These are phyloP conservation scores for Rhizoctonia solani DNA, from an alignment of 1,284 basidiomycete genomes.

Conservation along the genomic window DNA sequence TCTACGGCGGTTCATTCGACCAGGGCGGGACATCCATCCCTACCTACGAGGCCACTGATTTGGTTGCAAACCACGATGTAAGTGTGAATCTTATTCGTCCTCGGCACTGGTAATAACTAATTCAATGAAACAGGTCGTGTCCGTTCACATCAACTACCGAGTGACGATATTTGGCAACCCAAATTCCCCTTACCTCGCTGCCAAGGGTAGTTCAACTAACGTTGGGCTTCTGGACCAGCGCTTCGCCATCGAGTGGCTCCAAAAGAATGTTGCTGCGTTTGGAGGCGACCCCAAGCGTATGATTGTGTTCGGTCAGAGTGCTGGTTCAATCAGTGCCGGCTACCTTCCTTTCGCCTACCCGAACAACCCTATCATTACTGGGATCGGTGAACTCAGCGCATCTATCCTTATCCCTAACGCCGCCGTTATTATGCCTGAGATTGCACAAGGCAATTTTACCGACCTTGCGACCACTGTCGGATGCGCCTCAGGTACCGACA, in stretches of 20 bases:
- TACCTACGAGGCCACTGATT: conserved; percentile 5
- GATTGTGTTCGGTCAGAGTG: conserved; percentile 42
- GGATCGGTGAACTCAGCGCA: neutral
- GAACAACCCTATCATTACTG: conserved; percentile 25
- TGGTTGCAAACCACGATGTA: conserved; percentile 32
- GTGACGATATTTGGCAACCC: conserved; percentile 31
- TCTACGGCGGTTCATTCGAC: conserved; percentile 31
- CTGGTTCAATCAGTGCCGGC: conserved; percentile 13
- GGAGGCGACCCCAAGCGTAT: conserved; percentile 50
- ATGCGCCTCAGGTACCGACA: neutral
- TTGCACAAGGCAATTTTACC: conserved; percentile 21
- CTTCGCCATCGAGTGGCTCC: conserved; percentile 53
- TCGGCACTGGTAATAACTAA: too few relatives aligned
- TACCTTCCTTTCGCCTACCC: conserved; percentile 19
- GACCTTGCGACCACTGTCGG: conserved; percentile 29
- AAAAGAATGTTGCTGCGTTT: conserved; percentile 50
- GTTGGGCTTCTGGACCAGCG: conserved; percentile 50
- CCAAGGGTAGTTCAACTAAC: conserved; percentile 42
- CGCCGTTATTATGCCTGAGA: neutral
- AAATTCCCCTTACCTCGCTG: conserved; percentile 37
- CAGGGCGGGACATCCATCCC: conserved; percentile 26
- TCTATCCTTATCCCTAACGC: neutral
- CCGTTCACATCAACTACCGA: conserved; percentile 29
- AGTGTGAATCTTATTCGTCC: conserved; percentile 7
- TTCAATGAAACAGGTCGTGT: neutral